Evolutionary conservation across 306 rosid species (phyloP).

Genomic region (Lagenaria siceraria): DNA sequence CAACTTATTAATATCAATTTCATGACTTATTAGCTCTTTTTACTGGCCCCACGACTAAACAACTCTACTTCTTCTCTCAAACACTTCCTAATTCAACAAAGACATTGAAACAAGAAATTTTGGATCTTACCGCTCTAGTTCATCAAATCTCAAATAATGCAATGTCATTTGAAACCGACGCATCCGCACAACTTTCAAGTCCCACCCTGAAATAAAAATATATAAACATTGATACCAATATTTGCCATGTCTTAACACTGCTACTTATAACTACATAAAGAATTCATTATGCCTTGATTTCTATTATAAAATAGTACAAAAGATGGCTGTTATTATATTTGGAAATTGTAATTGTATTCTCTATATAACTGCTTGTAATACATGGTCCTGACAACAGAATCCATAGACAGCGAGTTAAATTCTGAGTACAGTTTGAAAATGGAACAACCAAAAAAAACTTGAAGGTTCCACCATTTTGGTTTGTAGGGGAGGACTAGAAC

Average conservation of each 20-base stretch:
- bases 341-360: neutral
- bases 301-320: neutral
- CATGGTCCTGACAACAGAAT: neutral
- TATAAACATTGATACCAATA: neutral
- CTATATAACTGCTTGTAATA: neutral
- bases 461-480: neutral
- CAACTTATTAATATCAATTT: too few species aligned
- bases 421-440: neutral
- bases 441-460: neutral
- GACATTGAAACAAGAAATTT: conserved; percentile 4
- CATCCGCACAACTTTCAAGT: conserved; percentile 59
- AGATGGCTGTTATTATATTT: neutral
- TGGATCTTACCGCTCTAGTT: conserved; percentile 58
- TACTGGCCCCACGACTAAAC: too few species aligned
- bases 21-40: too few species aligned
- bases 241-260: neutral
- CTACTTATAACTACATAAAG: neutral
- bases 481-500: neutral
- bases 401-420: neutral
- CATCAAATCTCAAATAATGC: conserved; percentile 80
- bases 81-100: neutral
- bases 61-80: too few species aligned
- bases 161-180: conserved; percentile 69
- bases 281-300: neutral
- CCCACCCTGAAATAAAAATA: conserved; percentile 62